phyloP scores from a whole-genome alignment of 1,284 basidiomycete genomes.

The Grifola frondosa region DNA sequence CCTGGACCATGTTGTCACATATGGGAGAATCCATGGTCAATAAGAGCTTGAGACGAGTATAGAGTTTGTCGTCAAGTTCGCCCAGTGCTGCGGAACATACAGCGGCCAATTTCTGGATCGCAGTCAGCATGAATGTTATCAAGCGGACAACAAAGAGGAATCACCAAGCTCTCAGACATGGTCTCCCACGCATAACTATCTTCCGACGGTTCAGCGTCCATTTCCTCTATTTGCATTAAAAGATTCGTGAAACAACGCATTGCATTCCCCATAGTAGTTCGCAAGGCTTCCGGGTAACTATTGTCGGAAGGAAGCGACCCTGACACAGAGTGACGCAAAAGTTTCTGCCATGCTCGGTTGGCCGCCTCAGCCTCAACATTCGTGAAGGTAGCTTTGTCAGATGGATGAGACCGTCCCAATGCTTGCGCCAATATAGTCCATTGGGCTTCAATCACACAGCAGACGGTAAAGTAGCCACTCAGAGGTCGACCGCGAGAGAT shows the following conservation, averaged over 20 bases:
- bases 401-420: constrained; percentile 47
- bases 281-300: constrained; percentile 43
- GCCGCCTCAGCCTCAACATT: constrained; percentile 74
- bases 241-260: constrained; percentile 76
- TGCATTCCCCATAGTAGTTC: constrained; percentile 53
- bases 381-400: constrained; percentile 26
- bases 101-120: constrained; percentile 80
- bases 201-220: constrained; percentile 72
- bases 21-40: constrained; percentile 83
- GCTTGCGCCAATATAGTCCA: constrained; percentile 83
- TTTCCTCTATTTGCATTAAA: constrained; percentile 71
- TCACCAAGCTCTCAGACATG: constrained; percentile 77
- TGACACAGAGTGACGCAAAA: constrained; percentile 53
- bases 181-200: constrained; percentile 89
- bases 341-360: constrained; percentile 74
- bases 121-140: background rate
- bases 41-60: constrained; percentile 71
- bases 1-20: constrained; percentile 79
- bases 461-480: constrained; percentile 85
- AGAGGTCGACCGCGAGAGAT: constrained; percentile 73
- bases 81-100: constrained; percentile 78
- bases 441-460: constrained; percentile 81
- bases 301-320: constrained; percentile 41
- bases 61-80: constrained; percentile 69
- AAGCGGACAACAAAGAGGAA: background rate